Evolutionary conservation across 805 yeast species (phyloP).

Genomic region (Metschnikowia continentalis): DNA sequence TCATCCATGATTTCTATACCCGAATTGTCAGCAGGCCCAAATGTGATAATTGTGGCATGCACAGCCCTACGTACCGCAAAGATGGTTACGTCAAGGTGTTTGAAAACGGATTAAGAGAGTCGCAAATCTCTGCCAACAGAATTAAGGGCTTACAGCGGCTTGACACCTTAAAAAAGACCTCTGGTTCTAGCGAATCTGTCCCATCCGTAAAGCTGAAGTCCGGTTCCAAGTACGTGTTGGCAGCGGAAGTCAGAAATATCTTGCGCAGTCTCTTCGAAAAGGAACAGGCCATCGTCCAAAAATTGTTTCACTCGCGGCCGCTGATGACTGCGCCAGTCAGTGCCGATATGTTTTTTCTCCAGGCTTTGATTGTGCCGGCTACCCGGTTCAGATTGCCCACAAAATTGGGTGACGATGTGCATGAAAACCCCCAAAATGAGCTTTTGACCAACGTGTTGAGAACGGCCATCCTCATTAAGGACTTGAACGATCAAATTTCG

Average conservation of each 20-base stretch:
- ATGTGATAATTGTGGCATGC: conserved; percentile 96
- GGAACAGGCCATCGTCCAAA: conserved; percentile 66
- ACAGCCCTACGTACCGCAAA: conserved; percentile 87
- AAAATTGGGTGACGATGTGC: conserved; percentile 92
- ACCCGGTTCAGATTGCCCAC: conserved; percentile 97
- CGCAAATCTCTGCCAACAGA: conserved; percentile 76
- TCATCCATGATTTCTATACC: conserved; percentile 71
- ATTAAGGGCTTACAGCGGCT: conserved; percentile 74
- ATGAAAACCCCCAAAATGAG: conserved; percentile 92
- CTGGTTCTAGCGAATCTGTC: conserved; percentile 27
- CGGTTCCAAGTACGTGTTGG: conserved; percentile 81
- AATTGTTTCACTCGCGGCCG: conserved; percentile 82
- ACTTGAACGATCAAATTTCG: conserved; percentile 79
- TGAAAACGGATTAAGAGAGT: conserved; percentile 79
- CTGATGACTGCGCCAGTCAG: conserved; percentile 40
- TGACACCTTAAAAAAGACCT: conserved; percentile 48
- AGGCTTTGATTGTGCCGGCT: conserved; percentile 88
- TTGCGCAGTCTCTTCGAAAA: conserved; percentile 68
- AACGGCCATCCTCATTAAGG: conserved; percentile 79
- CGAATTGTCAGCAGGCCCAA: conserved; percentile 70
- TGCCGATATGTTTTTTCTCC: conserved; percentile 87
- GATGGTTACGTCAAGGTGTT: conserved; percentile 93
- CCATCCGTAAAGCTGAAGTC: conserved; percentile 55
- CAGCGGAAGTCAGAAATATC: conserved; percentile 81
- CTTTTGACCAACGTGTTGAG: conserved; percentile 73